Conservation (phyloP, 2,329 filamentous ascomycete species). For the Eurotiales sp. region DNA sequence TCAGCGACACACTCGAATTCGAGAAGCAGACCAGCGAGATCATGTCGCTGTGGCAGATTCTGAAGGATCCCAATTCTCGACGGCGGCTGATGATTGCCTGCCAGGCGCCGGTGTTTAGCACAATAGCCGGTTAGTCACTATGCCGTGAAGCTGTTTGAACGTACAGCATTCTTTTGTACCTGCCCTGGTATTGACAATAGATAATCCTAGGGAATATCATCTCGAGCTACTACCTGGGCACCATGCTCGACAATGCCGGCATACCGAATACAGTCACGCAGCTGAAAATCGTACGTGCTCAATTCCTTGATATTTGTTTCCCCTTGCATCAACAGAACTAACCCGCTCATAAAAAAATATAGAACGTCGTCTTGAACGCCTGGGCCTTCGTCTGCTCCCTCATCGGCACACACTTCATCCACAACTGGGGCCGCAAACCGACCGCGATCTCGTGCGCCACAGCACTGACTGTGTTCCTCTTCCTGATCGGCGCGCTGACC, state of each 20-base stretch:
- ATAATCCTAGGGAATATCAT: conserved; percentile 43
- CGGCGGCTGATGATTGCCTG: too few relatives aligned
- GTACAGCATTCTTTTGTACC: too few relatives aligned
- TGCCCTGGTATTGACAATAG: too few relatives aligned
- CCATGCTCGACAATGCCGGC: conserved; percentile 44
- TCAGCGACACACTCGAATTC: background rate
- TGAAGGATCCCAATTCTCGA: too few relatives aligned
- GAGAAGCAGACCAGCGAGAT: background rate
- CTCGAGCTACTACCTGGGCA: conserved; percentile 40
- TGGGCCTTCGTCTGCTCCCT: conserved; percentile 46
- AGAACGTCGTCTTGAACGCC: conserved; percentile 50
- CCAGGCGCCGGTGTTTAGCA: too few relatives aligned
- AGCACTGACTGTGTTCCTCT: conserved; percentile 35
- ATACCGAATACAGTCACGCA: conserved; percentile 43
- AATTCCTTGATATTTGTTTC: too few relatives aligned
- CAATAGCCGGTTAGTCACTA: too few relatives aligned
- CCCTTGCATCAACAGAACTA: too few relatives aligned
- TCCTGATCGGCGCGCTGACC: conserved; percentile 49
- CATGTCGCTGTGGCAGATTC: too few relatives aligned
- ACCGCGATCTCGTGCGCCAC: conserved; percentile 38
- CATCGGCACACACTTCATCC: conserved; percentile 41
- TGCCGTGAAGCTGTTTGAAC: too few relatives aligned
- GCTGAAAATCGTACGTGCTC: conserved; percentile 29
- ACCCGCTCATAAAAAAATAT: background rate
- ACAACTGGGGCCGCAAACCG: conserved; percentile 43